Percentiles rank a stretch among this genome's conserved stretches.
Evolutionary conservation across 164 flowering plant genomes (phyloP).

Genomic region (Taxillus chinensis): DNA sequence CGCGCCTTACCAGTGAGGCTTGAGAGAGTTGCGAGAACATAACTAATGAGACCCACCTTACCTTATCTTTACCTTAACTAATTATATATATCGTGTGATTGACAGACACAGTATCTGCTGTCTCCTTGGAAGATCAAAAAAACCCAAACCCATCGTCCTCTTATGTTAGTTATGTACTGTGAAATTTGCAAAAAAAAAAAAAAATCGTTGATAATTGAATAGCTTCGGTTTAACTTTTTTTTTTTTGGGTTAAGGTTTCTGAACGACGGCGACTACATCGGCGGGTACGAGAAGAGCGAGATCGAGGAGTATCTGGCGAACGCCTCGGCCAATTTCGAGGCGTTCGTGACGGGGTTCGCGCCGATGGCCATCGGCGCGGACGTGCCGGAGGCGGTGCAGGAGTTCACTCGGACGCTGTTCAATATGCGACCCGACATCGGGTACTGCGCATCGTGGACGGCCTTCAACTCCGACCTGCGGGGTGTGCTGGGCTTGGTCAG

Average conservation of each 20-base stretch:
- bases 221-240: too few relatives aligned
- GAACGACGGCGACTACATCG: slow-evolving; percentile 82
- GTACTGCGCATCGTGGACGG: slow-evolving; percentile 51
- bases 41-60: too few relatives aligned
- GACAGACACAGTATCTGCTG: too few relatives aligned
- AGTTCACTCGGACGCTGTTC: slow-evolving; percentile 90
- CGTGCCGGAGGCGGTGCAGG: slow-evolving; percentile 82
- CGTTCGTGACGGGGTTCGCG: slow-evolving; percentile 88
- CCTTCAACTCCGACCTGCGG: slow-evolving; percentile 68
- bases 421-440: slow-evolving; percentile 95
- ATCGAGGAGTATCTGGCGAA: slow-evolving; percentile 79
- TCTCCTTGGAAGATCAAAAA: too few relatives aligned
- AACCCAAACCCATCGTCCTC: too few relatives aligned
- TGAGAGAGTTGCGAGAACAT: too few relatives aligned
- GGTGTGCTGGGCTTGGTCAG: slow-evolving; percentile 53
- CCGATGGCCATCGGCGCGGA: slow-evolving; percentile 95
- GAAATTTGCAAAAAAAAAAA: too few relatives aligned
- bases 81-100: too few relatives aligned
- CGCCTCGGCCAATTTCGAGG: slow-evolving; percentile 79
- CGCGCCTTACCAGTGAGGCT: too few relatives aligned
- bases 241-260: slow-evolving; percentile 31
- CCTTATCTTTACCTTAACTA: too few relatives aligned
- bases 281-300: slow-evolving; percentile 74
- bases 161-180: too few relatives aligned
- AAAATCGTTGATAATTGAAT: too few relatives aligned